Base-by-base conservation (phyloP, 2,329 filamentous ascomycete genomes). In the Ceratocystis destructans region DNA sequence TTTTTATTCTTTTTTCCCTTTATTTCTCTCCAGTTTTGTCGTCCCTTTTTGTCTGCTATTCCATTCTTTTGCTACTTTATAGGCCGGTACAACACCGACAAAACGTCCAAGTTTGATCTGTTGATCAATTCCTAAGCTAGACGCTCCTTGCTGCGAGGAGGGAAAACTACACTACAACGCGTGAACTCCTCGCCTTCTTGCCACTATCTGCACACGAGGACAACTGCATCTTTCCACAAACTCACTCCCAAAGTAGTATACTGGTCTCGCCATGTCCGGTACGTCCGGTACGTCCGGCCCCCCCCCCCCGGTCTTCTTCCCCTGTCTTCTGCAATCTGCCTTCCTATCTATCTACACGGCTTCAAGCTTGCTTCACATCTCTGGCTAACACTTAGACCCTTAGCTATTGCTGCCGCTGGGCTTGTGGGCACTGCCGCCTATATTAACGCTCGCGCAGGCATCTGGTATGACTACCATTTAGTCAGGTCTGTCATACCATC, bases 401-500 rank as follows among this genome's bases (percentile, higher is more conserved):
- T 44, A 68, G 67, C 50, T 28, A 44, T 68, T 41, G 63, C 77
- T 25, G 69, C 84, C 62, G 78, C 83, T 5, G 77, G 81, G 33
- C 84, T 87, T 20, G 86, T 86, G 17, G 81, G 83, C 57, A 80
- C 82, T 37, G 87, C 88, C 3, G 80, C 82, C 3, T 96, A 95
- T 74, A 75, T 93, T 70, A 90, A 94, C 72, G 90, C 88, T 53
- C 85, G 83, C 73, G 81, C 80, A 67, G 80, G 82, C 5, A 71
- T 92, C 57, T 85, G 79, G 73, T 85, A 89, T 73, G 90, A 96
- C 74, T 74, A 78, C 55, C 73, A 76, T 6, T 73, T 91, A 17
- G 71, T 93, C n/a, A 78, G 77, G 44, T 79, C 80, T 64, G 74
- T 83, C 48, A 46, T 83, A 12, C 79, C 78, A 37, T 64, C 64